Evolutionary conservation across 257 asterid species (phyloP).

Genomic region (Solanum chiquidenum): DNA sequence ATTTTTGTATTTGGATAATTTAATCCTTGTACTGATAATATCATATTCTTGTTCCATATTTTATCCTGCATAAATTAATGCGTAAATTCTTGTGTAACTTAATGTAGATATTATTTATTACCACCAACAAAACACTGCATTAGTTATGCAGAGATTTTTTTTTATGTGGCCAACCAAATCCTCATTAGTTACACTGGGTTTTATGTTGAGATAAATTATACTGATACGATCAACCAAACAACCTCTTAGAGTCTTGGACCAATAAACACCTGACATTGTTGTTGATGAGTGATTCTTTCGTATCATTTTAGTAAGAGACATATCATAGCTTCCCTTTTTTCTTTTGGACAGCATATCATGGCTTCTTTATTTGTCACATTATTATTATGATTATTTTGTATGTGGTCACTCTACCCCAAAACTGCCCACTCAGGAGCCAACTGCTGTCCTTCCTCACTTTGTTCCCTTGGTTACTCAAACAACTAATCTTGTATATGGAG

Average conservation of each 20-base stretch:
- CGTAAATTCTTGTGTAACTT: neutral
- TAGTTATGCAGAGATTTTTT: neutral
- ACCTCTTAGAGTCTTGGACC: neutral
- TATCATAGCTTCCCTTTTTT: neutral
- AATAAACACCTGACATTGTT: neutral
- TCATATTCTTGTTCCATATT: neutral
- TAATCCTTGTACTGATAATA: neutral
- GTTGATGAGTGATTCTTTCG: neutral
- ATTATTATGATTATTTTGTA: neutral
- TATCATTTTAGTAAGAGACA: neutral
- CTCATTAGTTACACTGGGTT: neutral
- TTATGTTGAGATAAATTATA: neutral
- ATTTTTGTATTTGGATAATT: neutral
- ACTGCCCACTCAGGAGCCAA: neutral
- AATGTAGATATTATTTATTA: neutral
- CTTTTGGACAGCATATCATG: neutral
- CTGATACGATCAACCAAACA: neutral
- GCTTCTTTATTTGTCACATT: neutral
- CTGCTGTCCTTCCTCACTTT: neutral
- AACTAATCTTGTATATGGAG: neutral
- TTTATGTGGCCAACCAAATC: neutral
- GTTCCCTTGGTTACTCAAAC: neutral
- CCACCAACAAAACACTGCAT: neutral
- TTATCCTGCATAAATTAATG: neutral
- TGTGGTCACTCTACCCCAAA: neutral